phyloP scores from a whole-genome alignment of 2,329 filamentous ascomycete species.

The Penicillium sp. region DNA sequence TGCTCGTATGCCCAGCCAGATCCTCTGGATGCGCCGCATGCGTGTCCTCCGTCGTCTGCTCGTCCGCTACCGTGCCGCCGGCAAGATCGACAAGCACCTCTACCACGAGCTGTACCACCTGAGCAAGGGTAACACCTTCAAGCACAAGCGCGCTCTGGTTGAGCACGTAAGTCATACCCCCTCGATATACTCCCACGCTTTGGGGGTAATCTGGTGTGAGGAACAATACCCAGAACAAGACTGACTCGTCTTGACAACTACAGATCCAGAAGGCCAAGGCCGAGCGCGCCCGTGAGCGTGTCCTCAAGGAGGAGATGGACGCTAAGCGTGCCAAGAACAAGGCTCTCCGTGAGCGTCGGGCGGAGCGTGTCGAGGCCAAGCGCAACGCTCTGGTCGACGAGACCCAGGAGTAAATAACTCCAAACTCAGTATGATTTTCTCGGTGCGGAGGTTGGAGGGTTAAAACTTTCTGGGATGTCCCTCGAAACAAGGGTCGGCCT shows the following conservation, averaged over 20 bases:
- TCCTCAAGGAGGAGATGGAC: conserved; percentile 99
- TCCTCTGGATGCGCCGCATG: conserved; percentile 99
- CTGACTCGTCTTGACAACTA: conserved; percentile 25
- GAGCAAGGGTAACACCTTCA: conserved; percentile 99
- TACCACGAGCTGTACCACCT: conserved; percentile 99
- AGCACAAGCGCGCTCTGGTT: conserved; percentile 99
- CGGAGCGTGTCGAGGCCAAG: conserved; percentile 88
- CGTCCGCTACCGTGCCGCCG: conserved; percentile 98
- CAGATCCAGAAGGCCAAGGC: conserved; percentile 99
- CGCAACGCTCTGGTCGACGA: conserved; percentile 77
- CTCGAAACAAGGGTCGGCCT: conserved; percentile 30
- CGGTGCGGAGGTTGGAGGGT: conserved; percentile 36
- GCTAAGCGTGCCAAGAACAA: conserved; percentile 99
- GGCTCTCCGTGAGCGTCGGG: conserved; percentile 97
- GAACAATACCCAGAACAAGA: neutral
- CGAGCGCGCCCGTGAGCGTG: conserved; percentile 93
- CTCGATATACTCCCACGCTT: neutral
- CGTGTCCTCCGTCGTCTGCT: conserved; percentile 98
- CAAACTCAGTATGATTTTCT: conserved; percentile 26
- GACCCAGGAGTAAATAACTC: conserved; percentile 46
- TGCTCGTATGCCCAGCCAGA: conserved; percentile 98
- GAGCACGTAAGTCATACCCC: conserved; percentile 77
- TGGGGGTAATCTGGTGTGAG: too few species aligned
- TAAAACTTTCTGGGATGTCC: conserved; percentile 26
- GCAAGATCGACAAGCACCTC: conserved; percentile 99